Conservation (phyloP, 176 grass and related monocot genomes). For the Otatea glauca region DNA sequence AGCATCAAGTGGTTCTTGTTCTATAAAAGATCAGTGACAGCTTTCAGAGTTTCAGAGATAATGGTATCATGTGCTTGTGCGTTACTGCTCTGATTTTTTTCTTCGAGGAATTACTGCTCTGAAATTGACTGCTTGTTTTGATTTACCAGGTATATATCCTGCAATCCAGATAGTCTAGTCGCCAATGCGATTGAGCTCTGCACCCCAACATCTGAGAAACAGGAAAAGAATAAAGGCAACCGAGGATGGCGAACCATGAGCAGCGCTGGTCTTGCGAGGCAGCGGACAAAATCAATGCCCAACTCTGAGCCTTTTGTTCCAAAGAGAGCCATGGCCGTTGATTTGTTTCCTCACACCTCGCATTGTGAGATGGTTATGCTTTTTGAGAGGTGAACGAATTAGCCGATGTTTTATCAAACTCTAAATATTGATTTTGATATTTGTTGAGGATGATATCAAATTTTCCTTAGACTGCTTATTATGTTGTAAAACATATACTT, state of each 20-base stretch:
- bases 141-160: conserved; percentile 84
- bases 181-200: conserved; percentile 97
- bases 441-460: neutral
- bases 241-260: conserved; percentile 81
- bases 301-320: conserved; percentile 80
- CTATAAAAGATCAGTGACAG: neutral
- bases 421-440: conserved; percentile 1
- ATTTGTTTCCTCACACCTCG: conserved; percentile 86
- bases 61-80: neutral
- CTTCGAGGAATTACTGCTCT: neutral
- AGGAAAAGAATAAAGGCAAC: conserved; percentile 78
- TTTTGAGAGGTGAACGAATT: conserved; percentile 65
- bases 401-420: neutral
- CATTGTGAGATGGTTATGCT: conserved; percentile 98
- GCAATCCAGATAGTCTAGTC: conserved; percentile 86
- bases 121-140: neutral
- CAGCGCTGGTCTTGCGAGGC: conserved; percentile 70
- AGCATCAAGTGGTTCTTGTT: neutral
- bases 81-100: neutral
- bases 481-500: conserved; percentile 25
- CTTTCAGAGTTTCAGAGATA: neutral
- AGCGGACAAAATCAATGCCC: conserved; percentile 88
- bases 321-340: conserved; percentile 86
- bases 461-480: neutral
- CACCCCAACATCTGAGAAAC: conserved; percentile 74